phyloP scores from a whole-genome alignment of 805 yeast genomes.

The Tetrapisispora iriomotensis region DNA sequence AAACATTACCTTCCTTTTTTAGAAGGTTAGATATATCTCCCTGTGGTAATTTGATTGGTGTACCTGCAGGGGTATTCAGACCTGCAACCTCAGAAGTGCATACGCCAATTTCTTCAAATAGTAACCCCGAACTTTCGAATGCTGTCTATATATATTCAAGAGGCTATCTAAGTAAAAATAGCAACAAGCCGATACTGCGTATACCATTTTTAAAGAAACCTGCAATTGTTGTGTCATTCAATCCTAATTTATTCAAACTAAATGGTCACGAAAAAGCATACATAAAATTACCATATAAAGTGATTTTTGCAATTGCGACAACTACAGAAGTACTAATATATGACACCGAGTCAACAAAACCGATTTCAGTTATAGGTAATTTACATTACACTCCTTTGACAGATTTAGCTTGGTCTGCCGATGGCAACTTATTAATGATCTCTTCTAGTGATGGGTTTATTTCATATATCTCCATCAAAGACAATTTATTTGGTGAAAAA shows the following conservation, averaged over 20 bases:
- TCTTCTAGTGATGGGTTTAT: conserved; percentile 93
- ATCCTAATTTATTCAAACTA: conserved; percentile 47
- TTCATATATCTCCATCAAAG: conserved; percentile 45
- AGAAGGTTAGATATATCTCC: conserved; percentile 80
- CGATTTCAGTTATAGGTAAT: conserved; percentile 66
- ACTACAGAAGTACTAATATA: conserved; percentile 74
- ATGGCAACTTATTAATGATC: conserved; percentile 60
- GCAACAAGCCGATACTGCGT: conserved; percentile 62
- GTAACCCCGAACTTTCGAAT: conserved; percentile 39
- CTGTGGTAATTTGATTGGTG: conserved; percentile 71
- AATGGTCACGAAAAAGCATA: conserved; percentile 15
- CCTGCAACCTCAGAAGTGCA: conserved; percentile 4
- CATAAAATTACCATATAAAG: conserved; percentile 59
- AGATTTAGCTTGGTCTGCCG: conserved; percentile 74
- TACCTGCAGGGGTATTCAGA: conserved; percentile 66
- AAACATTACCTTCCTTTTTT: conserved; percentile 82
- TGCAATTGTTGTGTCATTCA: conserved; percentile 72
- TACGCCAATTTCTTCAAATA: conserved; percentile 16
- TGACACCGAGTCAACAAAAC: conserved; percentile 61
- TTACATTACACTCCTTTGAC: conserved; percentile 85
- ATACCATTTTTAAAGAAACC: conserved; percentile 76
- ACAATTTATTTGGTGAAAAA: conserved; percentile 44
- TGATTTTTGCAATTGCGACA: conserved; percentile 89
- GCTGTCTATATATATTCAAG: conserved; percentile 77
- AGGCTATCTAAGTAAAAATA: conserved; percentile 38